Base-by-base conservation (phyloP, 2,329 filamentous ascomycete genomes). In the Mycocentrospora acerina region DNA sequence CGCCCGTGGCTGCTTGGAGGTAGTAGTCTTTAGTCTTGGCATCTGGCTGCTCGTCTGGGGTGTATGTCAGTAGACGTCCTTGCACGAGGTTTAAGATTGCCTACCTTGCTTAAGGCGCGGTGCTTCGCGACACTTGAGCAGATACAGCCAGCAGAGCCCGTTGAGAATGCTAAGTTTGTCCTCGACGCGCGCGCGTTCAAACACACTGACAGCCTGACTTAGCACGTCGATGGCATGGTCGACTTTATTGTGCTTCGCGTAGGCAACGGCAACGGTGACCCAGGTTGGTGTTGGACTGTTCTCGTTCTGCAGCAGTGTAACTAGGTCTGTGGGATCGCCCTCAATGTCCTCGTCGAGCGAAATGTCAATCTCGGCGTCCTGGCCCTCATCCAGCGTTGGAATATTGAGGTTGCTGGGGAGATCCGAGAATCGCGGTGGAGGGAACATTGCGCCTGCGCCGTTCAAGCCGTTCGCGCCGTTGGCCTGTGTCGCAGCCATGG, bases 231-330 rank as follows among this genome's bases (percentile, higher is more conserved):
- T 79, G 35, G 82, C 82, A 71, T 93, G 87, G 62, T 96, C 90
- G 46, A 93, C 81, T 71, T 95, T 95, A 62, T 85, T 84, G 71
- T 95, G 89, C 72, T 97, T 98, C 27, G 93, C 91, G 63, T 98
- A 98, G 32, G 91, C 91, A 42, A 97, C 78, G 28, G 94, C 88
- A 52, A 97, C 93, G n/a, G 89, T 91, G 77, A 98, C 91, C 94
- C 94, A 98, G 55, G 94, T 94, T 35, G 85, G 88, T 59, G 91
- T 90, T 25, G 88, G 86, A 12, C 90, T 90, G 60, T 85, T 83
- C 68, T 98, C 94, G 61, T 93, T 95, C 71, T 98, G 91, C 48
- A 98, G 82, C 34, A 98, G 79, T 19, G 88, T 93, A 68, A 93
- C 98, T 4, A 98, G 79, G 72, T 98, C 93, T 31, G 88, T 95